Evolutionary conservation across 140 eudicot species (phyloP).

Genomic region (Oenanthe javanica): DNA sequence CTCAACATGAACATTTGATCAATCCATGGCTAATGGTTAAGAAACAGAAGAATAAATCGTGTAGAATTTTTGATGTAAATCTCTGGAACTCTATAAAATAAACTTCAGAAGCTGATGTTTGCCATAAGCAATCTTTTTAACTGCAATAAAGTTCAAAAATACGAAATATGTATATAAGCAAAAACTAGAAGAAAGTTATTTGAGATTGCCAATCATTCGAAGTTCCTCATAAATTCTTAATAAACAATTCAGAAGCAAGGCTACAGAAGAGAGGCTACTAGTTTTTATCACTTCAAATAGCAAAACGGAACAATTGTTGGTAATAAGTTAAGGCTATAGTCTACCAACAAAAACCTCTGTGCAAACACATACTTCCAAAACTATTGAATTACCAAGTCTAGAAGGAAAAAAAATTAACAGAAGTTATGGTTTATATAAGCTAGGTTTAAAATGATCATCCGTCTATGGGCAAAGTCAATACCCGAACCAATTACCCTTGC

Average conservation of each 20-base stretch:
- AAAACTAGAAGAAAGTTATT: background rate
- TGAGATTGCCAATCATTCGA: background rate
- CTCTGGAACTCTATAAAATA: too few species aligned
- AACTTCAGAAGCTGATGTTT: background rate
- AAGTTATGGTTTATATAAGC: conserved; percentile 12
- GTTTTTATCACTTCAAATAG: background rate
- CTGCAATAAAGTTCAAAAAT: background rate
- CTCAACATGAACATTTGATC: too few species aligned
- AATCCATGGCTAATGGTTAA: too few species aligned
- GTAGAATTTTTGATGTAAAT: too few species aligned
- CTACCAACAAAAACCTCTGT: conserved; percentile 7
- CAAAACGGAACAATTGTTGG: background rate
- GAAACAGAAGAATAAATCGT: too few species aligned
- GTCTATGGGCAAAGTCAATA: conserved; percentile 61
- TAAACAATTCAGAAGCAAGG: background rate
- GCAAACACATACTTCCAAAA: conserved; percentile 3
- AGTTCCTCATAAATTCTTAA: background rate
- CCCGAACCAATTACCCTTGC: conserved; percentile 91
- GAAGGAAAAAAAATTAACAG: conserved; percentile 3
- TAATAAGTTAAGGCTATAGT: background rate
- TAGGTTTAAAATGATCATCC: conserved; percentile 34
- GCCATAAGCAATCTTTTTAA: background rate
- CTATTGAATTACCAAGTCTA: conserved; percentile 1
- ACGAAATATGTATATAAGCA: background rate
- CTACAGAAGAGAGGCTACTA: background rate